Evolutionary conservation across 441 rosid genomes (phyloP).

Genomic region (Codiaeum variegatum): DNA sequence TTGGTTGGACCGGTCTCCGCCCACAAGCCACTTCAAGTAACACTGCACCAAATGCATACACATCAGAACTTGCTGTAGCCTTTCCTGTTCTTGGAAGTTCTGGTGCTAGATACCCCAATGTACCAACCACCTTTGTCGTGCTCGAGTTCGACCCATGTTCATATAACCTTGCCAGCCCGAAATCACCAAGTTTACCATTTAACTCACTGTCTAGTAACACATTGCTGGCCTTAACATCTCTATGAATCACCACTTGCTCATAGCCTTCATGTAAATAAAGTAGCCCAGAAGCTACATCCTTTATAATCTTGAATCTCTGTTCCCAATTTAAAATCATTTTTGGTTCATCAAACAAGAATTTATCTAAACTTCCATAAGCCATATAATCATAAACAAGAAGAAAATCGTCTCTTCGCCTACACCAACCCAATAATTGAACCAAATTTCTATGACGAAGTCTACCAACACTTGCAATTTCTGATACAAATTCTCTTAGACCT

Average conservation of each 20-base stretch:
- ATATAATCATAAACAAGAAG: slow-evolving; percentile 76
- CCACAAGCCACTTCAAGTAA: slow-evolving; percentile 72
- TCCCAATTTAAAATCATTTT: slow-evolving; percentile 50
- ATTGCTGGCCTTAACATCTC: slow-evolving; percentile 81
- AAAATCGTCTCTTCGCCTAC: slow-evolving; percentile 57
- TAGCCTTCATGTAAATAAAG: slow-evolving; percentile 77
- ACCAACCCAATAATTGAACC: slow-evolving; percentile 72
- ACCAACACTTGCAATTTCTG: slow-evolving; percentile 75
- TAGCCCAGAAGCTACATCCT: slow-evolving; percentile 71
- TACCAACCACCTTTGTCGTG: slow-evolving; percentile 83
- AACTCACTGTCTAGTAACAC: slow-evolving; percentile 58
- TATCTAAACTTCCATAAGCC: slow-evolving; percentile 79
- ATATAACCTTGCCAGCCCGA: slow-evolving; percentile 70
- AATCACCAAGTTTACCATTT: slow-evolving; percentile 71
- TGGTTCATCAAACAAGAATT: slow-evolving; percentile 48
- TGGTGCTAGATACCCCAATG: slow-evolving; percentile 85
- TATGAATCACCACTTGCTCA: slow-evolving; percentile 73
- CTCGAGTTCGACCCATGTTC: slow-evolving; percentile 79
- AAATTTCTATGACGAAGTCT: slow-evolving; percentile 75
- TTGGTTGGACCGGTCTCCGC: slow-evolving; percentile 64
- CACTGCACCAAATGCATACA: slow-evolving; percentile 78
- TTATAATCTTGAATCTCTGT: slow-evolving; percentile 63
- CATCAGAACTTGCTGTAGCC: slow-evolving; percentile 64
- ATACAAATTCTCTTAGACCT: slow-evolving; percentile 69
- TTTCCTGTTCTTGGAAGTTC: slow-evolving; percentile 75